These are phyloP conservation scores for Symbiodinium pilosum DNA, from an alignment of 73 alveolate species.

Conservation along the genomic window DNA sequence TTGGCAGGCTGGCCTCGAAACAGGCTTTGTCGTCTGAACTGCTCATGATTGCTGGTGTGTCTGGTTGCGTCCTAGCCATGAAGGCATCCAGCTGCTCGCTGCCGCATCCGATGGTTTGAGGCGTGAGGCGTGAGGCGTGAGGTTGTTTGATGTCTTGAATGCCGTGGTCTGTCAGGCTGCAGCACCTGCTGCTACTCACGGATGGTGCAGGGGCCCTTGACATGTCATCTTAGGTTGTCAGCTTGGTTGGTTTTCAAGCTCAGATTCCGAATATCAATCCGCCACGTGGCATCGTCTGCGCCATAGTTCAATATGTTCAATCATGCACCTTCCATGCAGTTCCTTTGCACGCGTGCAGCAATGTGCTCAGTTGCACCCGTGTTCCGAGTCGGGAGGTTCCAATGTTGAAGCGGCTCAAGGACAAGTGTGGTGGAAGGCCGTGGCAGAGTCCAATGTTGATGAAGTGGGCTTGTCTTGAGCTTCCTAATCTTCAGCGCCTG, in stretches of 20 bases:
- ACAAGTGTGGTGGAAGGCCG: not conserved
- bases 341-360: not conserved
- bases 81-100: not conserved
- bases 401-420: slow-evolving; percentile 12
- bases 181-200: not conserved
- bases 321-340: too few relatives aligned
- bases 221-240: too few relatives aligned
- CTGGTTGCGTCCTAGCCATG: too few relatives aligned
- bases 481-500: too few relatives aligned
- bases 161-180: not conserved
- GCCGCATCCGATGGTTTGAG: not conserved
- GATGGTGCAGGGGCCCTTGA: not conserved
- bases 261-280: slow-evolving; percentile 14
- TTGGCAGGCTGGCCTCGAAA: not conserved
- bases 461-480: too few relatives aligned
- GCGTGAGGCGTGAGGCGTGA: not conserved
- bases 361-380: not conserved
- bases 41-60: too few relatives aligned
- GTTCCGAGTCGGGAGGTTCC: not conserved
- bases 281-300: not conserved
- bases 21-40: too few relatives aligned
- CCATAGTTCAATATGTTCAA: not conserved
- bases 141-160: not conserved
- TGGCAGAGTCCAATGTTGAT: too few relatives aligned
- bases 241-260: not conserved